These are phyloP conservation scores for Curvularia sp. DNA, from an alignment of 2,329 filamentous ascomycete species.

Conservation along the genomic window DNA sequence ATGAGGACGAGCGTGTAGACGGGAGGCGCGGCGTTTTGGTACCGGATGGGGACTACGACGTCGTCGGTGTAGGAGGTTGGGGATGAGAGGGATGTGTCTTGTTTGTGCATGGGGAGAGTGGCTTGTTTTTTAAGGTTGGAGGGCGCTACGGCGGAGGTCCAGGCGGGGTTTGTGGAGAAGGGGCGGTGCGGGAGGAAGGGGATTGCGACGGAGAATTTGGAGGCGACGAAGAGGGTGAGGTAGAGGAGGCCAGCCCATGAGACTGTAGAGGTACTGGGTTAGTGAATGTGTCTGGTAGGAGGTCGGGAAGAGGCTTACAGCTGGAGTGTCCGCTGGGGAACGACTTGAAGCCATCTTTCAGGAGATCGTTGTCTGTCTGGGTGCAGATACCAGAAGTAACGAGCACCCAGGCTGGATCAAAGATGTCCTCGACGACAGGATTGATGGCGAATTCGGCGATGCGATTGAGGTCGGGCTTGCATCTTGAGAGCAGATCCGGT, in stretches of 20 bases:
- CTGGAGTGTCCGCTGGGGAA: slow-evolving; percentile 82
- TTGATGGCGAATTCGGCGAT: slow-evolving; percentile 64
- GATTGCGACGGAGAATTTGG: slow-evolving; percentile 77
- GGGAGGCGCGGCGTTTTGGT: slow-evolving; percentile 81
- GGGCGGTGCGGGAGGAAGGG: slow-evolving; percentile 68
- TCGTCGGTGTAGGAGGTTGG: slow-evolving; percentile 32
- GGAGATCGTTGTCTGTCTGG: slow-evolving; percentile 64
- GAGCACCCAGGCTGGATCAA: slow-evolving; percentile 67
- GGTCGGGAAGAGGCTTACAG: slow-evolving; percentile 53
- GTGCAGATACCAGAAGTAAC: slow-evolving; percentile 80
- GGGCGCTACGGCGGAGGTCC: slow-evolving; percentile 53
- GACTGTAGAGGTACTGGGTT: slow-evolving; percentile 50
- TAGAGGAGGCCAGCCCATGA: slow-evolving; percentile 83
- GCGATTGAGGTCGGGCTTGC: slow-evolving; percentile 74
- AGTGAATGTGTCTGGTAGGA: background rate
- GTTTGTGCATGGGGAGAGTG: slow-evolving; percentile 36
- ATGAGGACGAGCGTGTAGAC: slow-evolving; percentile 76
- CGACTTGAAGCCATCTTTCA: slow-evolving; percentile 83
- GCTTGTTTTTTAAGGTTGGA: slow-evolving; percentile 40
- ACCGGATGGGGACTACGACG: slow-evolving; percentile 64
- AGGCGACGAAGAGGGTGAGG: slow-evolving; percentile 83
- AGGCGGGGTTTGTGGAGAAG: slow-evolving; percentile 58
- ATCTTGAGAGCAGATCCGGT: slow-evolving; percentile 72
- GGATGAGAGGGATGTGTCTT: slow-evolving; percentile 30
- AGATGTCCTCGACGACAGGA: slow-evolving; percentile 56